Evolutionary conservation across 257 asterid genomes (phyloP).

Genomic region (Nicotiana paniculata): DNA sequence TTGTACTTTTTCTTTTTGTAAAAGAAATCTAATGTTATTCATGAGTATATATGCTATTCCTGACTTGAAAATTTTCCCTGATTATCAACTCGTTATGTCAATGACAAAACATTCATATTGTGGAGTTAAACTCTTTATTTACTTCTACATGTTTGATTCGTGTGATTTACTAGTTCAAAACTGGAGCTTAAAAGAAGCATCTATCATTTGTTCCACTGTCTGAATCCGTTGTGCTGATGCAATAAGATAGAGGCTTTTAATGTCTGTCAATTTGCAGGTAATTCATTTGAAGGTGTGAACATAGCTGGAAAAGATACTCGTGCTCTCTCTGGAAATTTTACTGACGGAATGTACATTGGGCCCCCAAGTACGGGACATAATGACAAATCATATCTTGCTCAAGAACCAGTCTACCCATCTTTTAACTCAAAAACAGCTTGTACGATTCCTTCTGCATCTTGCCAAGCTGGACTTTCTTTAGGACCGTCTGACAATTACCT

Average conservation of each 20-base stretch:
- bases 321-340: slow-evolving; percentile 28
- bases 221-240: neutral
- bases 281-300: slow-evolving; percentile 24
- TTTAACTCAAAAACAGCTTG: slow-evolving; percentile 20
- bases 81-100: neutral
- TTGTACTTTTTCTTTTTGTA: neutral
- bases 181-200: neutral
- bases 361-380: slow-evolving; percentile 21
- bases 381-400: slow-evolving; percentile 32
- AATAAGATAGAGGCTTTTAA: neutral
- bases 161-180: neutral
- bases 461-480: slow-evolving; percentile 18
- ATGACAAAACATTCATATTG: neutral
- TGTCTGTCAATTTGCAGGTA: slow-evolving; percentile 28
- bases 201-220: neutral
- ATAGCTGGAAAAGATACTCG: slow-evolving; percentile 28
- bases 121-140: neutral
- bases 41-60: neutral
- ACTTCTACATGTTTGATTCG: neutral
- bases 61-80: neutral
- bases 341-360: slow-evolving; percentile 30
- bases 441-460: slow-evolving; percentile 26
- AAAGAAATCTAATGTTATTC: neutral
- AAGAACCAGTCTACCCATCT: slow-evolving; percentile 33
- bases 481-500: slow-evolving; percentile 22